Percentiles rank a stretch among this genome's conserved stretches.
phyloP scores from a whole-genome alignment of 2,329 filamentous ascomycete species.

The Trichoderma atroviride region DNA sequence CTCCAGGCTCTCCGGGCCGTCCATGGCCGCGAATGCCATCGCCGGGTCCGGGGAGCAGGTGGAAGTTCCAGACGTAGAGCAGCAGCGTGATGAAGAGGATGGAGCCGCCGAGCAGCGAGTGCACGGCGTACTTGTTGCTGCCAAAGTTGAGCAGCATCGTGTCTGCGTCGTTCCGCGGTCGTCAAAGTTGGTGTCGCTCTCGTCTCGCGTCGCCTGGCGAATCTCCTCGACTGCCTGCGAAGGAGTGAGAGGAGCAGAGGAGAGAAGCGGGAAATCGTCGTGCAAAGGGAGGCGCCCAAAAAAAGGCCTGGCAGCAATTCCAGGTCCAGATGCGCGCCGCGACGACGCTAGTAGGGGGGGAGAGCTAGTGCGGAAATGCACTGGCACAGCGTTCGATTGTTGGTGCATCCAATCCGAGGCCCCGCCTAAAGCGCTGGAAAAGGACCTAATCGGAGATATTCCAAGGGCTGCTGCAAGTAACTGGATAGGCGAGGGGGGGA shows the following conservation, averaged over 20 bases:
- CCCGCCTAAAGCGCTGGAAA: neutral
- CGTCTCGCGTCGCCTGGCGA: neutral
- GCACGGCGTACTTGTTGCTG: constrained; percentile 24
- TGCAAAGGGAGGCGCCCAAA: neutral
- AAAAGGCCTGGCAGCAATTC: neutral
- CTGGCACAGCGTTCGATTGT: neutral
- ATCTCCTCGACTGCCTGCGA: neutral
- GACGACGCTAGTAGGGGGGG: neutral
- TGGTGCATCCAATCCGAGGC: neutral
- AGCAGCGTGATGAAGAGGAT: constrained; percentile 21
- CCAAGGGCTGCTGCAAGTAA: neutral
- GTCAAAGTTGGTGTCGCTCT: too few species aligned
- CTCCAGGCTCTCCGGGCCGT: neutral
- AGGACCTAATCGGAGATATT: neutral
- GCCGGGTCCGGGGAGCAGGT: constrained; percentile 14
- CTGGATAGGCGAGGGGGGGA: neutral
- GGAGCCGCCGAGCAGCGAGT: constrained; percentile 20
- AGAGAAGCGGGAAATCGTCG: neutral
- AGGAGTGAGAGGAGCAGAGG: neutral
- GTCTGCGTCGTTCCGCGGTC: neutral
- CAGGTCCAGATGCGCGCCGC: neutral
- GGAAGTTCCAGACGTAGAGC: constrained; percentile 25
- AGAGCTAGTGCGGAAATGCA: neutral
- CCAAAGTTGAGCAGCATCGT: constrained; percentile 15
- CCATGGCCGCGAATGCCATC: neutral